Evolutionary conservation across 2,329 filamentous ascomycete genomes (phyloP), one percentile per base, ranked within the genome.

Genomic region (Colletotrichum noveboracense): DNA sequence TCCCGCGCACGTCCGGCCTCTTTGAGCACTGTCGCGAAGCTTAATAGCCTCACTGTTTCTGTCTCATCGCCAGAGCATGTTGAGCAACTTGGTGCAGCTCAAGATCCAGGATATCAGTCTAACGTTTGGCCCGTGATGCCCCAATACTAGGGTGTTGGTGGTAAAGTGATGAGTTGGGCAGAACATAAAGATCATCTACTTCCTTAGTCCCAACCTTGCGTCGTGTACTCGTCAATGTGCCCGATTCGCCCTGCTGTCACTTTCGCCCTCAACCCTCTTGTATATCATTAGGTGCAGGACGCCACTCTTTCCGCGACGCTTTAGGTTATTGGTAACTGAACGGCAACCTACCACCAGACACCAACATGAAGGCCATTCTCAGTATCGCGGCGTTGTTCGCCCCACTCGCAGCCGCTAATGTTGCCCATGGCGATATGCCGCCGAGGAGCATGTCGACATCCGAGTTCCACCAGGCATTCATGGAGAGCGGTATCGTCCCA

Each of bases 401-500:
- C 48, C 43, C 76, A 7, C 7, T 67, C n/a, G 69, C 26, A 2
- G 9, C 43, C 16, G 60, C 69, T 26, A 66, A 74, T 3, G 13
- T 62, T 13, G 60, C 69, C 48, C 69, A 74, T 16, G 66, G 36
- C 13, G 76, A 76, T 24, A 67, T 64, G 61, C 60, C 74, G 3
- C 67, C 74, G 18, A 38, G 55, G 18, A 78, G 78, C 74, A 77
- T 82, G 69, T 77, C 75, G 2, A 80, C 80, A 4, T 74, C 77
- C 21, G 78, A 80, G 36, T 82, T 81, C 69, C 80, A 80, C 36
- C 77, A 78, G 60, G 69, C 71, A 10, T 82, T 81, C 61, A 70
- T 77, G n/a, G 52, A 78, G 32, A 79, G 78, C 2, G 80, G 79
- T 32, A 81, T 81, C 61, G 79, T 82, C 1, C 81, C 81, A 28